These are phyloP conservation scores for Hericium rajendrae DNA, from an alignment of 768 basidiomycete species.

Conservation along the genomic window DNA sequence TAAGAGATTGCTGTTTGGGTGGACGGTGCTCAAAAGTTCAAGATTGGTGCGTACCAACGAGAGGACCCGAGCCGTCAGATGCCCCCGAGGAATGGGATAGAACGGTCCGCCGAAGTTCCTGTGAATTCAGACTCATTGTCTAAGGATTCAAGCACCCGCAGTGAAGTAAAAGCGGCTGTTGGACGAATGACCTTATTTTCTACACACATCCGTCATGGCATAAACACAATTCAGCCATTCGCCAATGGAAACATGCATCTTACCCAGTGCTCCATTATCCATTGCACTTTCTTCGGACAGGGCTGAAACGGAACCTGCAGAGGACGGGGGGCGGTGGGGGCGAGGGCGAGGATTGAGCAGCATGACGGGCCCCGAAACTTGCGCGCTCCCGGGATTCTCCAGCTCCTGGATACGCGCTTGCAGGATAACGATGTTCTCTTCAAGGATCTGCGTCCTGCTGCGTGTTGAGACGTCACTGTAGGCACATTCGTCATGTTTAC, in stretches of 20 bases:
- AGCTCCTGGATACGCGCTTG: constrained; percentile 35
- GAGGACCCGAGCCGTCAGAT: constrained; percentile 5
- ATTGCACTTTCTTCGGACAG: too few relatives aligned
- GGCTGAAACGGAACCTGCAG: too few relatives aligned
- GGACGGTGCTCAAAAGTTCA: too few relatives aligned
- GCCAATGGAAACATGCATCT: too few relatives aligned
- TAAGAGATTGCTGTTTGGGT: not conserved
- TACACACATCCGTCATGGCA: too few relatives aligned
- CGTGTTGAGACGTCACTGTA: constrained; percentile 53
- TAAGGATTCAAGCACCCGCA: too few relatives aligned
- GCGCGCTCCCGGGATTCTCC: constrained; percentile 9
- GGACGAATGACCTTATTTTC: too few relatives aligned
- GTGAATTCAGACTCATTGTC: not conserved
- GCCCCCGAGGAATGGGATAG: not conserved
- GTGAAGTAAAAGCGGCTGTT: too few relatives aligned
- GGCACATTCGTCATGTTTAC: constrained; percentile 57
- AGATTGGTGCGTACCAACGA: not conserved
- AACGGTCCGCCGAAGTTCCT: not conserved
- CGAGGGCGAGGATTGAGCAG: constrained; percentile 13
- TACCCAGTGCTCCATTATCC: too few relatives aligned
- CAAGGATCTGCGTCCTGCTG: constrained; percentile 47
- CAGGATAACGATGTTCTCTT: constrained; percentile 47
- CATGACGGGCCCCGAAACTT: constrained; percentile 2
- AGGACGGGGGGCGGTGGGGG: not conserved
- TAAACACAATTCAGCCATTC: too few relatives aligned